Base-by-base conservation (phyloP, 2,329 filamentous ascomycete genomes). In the Cryphonectria japonica region DNA sequence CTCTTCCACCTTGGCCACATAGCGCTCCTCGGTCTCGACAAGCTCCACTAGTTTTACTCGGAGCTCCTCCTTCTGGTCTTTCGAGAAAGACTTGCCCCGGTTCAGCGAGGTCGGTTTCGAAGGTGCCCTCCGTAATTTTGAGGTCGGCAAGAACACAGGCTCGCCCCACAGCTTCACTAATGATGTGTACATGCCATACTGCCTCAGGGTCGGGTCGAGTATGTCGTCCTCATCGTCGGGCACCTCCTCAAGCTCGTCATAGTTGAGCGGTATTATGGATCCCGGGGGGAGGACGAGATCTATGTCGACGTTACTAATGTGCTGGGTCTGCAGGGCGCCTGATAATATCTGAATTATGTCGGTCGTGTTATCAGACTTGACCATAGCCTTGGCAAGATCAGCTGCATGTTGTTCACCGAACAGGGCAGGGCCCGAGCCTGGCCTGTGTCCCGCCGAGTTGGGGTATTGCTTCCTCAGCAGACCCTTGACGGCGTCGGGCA, bases 391-490 rank as follows among this genome's bases (percentile, higher is more conserved):
- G 67, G 95, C 95, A 72, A 99, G 83, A 77, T 97, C 93, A 60
- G 95, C 96, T 29, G 95, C 94, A 86, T 99, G 96, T 80, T 95
- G 91, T 79, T 98, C 94, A 73, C 92, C 89, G 81, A 98, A 98
- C 71, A 97, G 86, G 60, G 86, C 85, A 29, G 92, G 88, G 0
- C 88, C 86, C 59, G 89, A 91, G 57, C 88, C 88, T 6, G 91
- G 89, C 66, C 88, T 85, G 70, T 87, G 85, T 32, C 85, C 85
- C 76, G 86, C 81, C 19, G 85, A 84, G 67, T 82, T 80, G 52
- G 86, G 86, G 75, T 88, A 89, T 52, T 84, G 81, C 75, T 85
- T 86, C 75, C 86, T 89, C 80, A 97, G 87, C 72, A 89, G 87
- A 76, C 85, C 86, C 84, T 94, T 97, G 78, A 94, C 91, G 52